Conservation (phyloP, 2,329 filamentous ascomycete genomes). For the Hypoxylon sp. region DNA sequence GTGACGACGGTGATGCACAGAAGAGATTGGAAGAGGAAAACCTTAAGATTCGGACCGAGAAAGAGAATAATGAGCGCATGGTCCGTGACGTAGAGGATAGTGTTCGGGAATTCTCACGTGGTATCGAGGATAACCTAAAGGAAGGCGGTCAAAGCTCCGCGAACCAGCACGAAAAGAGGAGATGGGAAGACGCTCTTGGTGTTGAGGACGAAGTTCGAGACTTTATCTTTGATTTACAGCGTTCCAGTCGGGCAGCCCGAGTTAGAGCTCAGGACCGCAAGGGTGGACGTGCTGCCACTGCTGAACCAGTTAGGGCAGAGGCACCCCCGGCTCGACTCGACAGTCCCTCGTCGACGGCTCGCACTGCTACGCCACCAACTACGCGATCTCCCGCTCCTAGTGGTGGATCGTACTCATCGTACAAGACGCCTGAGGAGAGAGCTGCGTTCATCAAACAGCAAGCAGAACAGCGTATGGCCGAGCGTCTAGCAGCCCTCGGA, state of each 20-base stretch:
- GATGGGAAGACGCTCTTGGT: constrained; percentile 95
- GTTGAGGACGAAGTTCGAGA: constrained; percentile 97
- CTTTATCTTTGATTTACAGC: constrained; percentile 96
- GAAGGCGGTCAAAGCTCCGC: constrained; percentile 80
- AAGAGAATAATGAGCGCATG: constrained; percentile 96
- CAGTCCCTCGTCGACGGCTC: constrained; percentile 65
- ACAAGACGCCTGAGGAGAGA: constrained; percentile 91
- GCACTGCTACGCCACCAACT: constrained; percentile 63
- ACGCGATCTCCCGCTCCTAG: constrained; percentile 59
- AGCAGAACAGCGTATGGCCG: constrained; percentile 96
- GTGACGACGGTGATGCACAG: constrained; percentile 79
- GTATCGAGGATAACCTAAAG: constrained; percentile 88
- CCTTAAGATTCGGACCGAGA: constrained; percentile 82
- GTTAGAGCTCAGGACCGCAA: constrained; percentile 70
- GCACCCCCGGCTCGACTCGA: constrained; percentile 63
- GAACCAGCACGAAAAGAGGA: constrained; percentile 88
- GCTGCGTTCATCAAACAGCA: constrained; percentile 97
- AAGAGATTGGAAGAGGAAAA: constrained; percentile 91
- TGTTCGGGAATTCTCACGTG: constrained; percentile 85
- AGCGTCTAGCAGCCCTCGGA: constrained; percentile 91
- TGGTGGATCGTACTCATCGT: constrained; percentile 80
- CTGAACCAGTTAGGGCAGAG: constrained; percentile 59
- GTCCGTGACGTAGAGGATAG: constrained; percentile 96
- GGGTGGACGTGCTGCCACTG: constrained; percentile 55
- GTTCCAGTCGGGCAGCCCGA: constrained; percentile 81